Base-by-base conservation (phyloP, 1,284 basidiomycete species). In the Coriolopsis trogii region DNA sequence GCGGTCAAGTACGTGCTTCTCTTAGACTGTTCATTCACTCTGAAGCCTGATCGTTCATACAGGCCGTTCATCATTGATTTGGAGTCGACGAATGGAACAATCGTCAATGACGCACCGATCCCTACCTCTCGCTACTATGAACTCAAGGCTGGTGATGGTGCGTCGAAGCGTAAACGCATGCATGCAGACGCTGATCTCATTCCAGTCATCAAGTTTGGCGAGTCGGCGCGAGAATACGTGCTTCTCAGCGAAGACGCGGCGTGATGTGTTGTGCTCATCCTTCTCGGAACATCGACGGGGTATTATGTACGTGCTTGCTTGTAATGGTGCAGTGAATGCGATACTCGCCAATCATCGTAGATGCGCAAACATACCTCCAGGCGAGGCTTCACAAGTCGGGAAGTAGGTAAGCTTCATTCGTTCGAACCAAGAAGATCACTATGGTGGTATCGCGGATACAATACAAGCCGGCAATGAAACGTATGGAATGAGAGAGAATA, bases 41-140 rank as follows among this genome's bases (percentile, higher is more conserved):
- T n/a, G 45, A 6, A 34, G 31, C 12, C 10, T 30, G 7, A 15
- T 15, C 23, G 20, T 30, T 31, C n/a, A n/a, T n/a, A n/a, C 59
- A 93, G 95, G 66, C 95, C 97, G 2, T 98, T 93, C 68, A 82
- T 98, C 45, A 95, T 98, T 56, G 96, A 99, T 70, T 83, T 99
- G 7, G 96, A 99, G 59, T 96, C 93, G 9, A 97, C 96, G 2
- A 99, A 99, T 65, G 89, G 92, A 3, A 98, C 95, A 0, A 79
- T 83, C 53, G 95, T 99, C 43, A 99, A 99, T 65, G 91, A 87
- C 51, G 81, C 88, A 62, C 75, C 81, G 49, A 88, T 99, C 46
- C 96, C 96, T 0, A 76, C 84, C 3, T 88, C 93, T 13, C 77
- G 96, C 49, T 98, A 91, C 71, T 98, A 92, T 66, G 97, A 99